Conservation (phyloP, 805 yeast genomes). For the Priceomyces haplophilus region DNA sequence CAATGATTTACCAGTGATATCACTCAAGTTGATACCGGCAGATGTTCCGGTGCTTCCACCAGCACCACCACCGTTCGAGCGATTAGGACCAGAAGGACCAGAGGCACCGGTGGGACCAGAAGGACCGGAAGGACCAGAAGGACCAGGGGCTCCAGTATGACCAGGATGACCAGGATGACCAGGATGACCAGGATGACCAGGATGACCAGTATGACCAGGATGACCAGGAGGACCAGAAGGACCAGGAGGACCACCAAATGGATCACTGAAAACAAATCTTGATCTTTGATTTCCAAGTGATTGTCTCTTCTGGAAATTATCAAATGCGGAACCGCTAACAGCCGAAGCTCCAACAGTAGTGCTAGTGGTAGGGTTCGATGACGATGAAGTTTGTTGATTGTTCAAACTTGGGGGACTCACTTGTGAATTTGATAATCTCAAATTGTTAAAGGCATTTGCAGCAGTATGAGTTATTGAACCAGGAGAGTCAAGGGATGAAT, state of each 20-base stretch:
- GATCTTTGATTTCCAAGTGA: conserved; percentile 58
- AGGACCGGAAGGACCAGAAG: conserved; percentile 1
- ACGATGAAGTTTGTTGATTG: conserved; percentile 9
- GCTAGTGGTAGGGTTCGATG: conserved; percentile 5
- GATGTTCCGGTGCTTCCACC: conserved; percentile 19
- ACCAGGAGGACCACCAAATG: conserved; percentile 27
- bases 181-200: conserved; percentile 1
- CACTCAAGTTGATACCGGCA: conserved; percentile 31
- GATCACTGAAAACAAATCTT: conserved; percentile 69
- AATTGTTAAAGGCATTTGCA: conserved; percentile 22
- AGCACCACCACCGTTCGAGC: conserved; percentile 5
- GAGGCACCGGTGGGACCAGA: neutral
- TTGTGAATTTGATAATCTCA: conserved; percentile 25
- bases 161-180: neutral
- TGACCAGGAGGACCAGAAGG: conserved; percentile 1
- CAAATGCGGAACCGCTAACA: conserved; percentile 12
- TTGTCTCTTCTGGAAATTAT: conserved; percentile 46
- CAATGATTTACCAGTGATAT: conserved; percentile 40
- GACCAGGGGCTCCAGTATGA: conserved; percentile 5
- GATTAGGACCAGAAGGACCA: conserved; percentile 4
- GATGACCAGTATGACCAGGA: conserved; percentile 4
- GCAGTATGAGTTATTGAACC: conserved; percentile 14
- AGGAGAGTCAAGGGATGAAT: conserved; percentile 12
- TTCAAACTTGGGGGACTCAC: conserved; percentile 33
- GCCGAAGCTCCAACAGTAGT: neutral